Evolutionary conservation across 768 basidiomycete species (phyloP), one percentile per base, ranked within the genome.

Genomic region (Lactarius psammicola): DNA sequence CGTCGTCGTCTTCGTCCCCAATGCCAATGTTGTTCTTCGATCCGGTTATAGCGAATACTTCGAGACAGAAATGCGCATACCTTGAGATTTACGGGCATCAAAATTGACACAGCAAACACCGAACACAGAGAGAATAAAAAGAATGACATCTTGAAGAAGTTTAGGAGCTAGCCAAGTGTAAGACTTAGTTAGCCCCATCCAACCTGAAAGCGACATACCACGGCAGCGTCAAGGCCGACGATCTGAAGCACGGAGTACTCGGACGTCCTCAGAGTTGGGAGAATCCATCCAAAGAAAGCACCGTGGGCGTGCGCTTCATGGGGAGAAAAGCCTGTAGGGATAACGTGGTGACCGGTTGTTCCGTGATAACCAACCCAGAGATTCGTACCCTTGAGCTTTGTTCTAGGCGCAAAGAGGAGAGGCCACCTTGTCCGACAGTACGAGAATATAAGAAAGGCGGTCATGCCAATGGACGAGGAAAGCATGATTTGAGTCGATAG

Each of bases 131-230:
- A 87, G 77, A 99, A 99, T 31, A 98, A 81, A 72, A 90, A 87
- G 76, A 98, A 98, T 0, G 90, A 87, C 83, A 90, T 97, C 75
- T 96, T 95, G 82, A 94, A 90, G 78, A 99, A 98, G 69, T 89
- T 93, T 51, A 99, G 83, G 2, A 98, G 83, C 94, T 97, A n/a
- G 42, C 73, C 17, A 33, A 1, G 9, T 30, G 42, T 63, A 26
- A 65, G 63, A 26, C 20, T 5, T 38, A 38, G 36, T n/a, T 17
- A 23, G 54, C 49, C 40, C 31, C 56, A 36, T 53, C 44, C 40
- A 56, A 31, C 2, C 33, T 33, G 20, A n/a, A 54, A 34, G 53
- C 17, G 31, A 81, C 92, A 72, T 73, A 94, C 94, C 71, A 98
- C 97, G 2, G 94, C 95, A 49, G 96, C 96, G 76, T 99, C 96